Evolutionary conservation across 2,329 filamentous ascomycete genomes (phyloP).

Genomic region (Diaporthe humulicola): DNA sequence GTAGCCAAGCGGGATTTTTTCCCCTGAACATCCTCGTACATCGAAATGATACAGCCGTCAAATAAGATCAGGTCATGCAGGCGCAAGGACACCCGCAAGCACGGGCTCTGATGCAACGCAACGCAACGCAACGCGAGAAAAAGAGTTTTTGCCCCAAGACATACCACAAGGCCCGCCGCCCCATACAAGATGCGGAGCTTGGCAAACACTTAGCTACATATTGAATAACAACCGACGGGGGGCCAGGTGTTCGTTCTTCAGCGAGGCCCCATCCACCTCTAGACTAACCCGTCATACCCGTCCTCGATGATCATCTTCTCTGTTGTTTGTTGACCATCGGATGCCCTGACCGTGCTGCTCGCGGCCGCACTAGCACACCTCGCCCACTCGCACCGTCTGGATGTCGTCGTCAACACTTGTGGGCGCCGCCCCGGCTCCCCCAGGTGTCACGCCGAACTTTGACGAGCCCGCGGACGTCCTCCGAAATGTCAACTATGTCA

Average conservation of each 20-base stretch:
- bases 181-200: conserved; percentile 11
- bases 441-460: conserved; percentile 45
- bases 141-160: conserved; percentile 9
- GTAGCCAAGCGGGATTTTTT: neutral
- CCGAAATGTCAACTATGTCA: conserved; percentile 46
- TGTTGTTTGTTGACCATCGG: conserved; percentile 9
- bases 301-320: conserved; percentile 14
- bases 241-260: conserved; percentile 15
- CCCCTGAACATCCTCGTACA: conserved; percentile 30
- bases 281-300: conserved; percentile 8
- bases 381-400: neutral
- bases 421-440: conserved; percentile 45
- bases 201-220: conserved; percentile 21
- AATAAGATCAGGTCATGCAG: conserved; percentile 23
- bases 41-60: conserved; percentile 10
- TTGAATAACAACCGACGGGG: conserved; percentile 8
- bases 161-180: neutral
- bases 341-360: conserved; percentile 11
- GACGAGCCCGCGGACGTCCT: conserved; percentile 46
- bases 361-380: conserved; percentile 7
- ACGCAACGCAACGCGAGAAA: neutral
- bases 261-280: conserved; percentile 3
- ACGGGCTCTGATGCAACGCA: conserved; percentile 25
- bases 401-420: conserved; percentile 33
- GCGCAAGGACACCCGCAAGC: conserved; percentile 1